Base-by-base conservation (phyloP, 345 rosid species). In the Citrus sp. region DNA sequence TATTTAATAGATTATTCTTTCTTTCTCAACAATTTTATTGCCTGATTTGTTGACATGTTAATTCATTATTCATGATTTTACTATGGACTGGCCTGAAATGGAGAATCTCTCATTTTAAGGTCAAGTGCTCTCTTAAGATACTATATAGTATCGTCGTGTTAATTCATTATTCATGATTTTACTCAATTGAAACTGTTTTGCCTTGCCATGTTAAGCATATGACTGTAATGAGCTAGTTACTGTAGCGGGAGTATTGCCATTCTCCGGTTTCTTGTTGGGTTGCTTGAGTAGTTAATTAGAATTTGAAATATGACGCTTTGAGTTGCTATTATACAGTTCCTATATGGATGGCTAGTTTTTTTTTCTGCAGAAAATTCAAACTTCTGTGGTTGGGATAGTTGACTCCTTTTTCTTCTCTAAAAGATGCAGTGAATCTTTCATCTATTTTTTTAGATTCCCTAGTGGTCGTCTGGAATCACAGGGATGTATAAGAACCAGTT, bases 401-500 rank as follows among this genome's bases (percentile, higher is more conserved):
- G 59, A 40, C 5, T 64, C 2, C 16, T 75, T 64, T 22, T 65
- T 61, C n/a, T 46, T 49, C 62, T 46, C 19, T 8, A 65, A 65
- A 75, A 27, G 42, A 75, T 42, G 59, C 30, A 46, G 30, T 4
- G 24, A 73, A 35, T n/a, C 12, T 56, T 72, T 55, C 16, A 24
- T 19, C 32, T 6, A 5, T 21, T 75, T 74, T 42, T 74, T 49
- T 30, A 67, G 82, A 73, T 46, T 74, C 6, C 63, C 54, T 42
- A 14, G 78, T 34, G 78, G 62, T 42, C 14, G 46, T 74, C 70
- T 75, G 55, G 54, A 30, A 59, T 74, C 73, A 77, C 69, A 73
- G 83, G 61, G 66, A 87, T 87, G 87, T 80, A 84, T 77, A 87
- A 87, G 77, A 87, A 84, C 80, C 87, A 84, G 75, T 78, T 87